These are phyloP conservation scores for Euphorbia lathyris DNA, from an alignment of 345 rosid genomes.

Conservation along the genomic window DNA sequence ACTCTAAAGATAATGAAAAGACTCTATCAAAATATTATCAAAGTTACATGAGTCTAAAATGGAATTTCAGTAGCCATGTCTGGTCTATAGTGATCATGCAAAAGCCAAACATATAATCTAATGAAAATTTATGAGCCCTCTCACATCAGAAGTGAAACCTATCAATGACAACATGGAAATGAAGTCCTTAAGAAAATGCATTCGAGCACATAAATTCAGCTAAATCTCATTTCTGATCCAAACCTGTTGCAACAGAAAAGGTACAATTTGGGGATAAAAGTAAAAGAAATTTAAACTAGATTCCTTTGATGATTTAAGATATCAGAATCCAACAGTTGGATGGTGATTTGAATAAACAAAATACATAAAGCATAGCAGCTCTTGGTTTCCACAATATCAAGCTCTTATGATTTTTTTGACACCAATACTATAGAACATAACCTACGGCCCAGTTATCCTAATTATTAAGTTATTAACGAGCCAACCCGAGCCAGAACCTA, in stretches of 20 bases:
- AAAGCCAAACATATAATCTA: background rate
- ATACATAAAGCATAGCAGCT: background rate
- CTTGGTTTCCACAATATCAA: background rate
- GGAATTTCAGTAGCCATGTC: background rate
- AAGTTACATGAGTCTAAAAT: background rate
- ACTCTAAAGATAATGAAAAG: constrained; percentile 17
- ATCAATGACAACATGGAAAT: background rate
- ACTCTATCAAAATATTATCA: background rate
- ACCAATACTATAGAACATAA: background rate
- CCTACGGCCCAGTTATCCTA: background rate
- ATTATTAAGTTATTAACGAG: no score
- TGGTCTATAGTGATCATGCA: background rate
- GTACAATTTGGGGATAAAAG: background rate
- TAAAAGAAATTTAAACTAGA: background rate
- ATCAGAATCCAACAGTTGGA: background rate
- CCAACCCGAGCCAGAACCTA: no score
- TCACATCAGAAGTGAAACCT: background rate
- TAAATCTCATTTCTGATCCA: background rate
- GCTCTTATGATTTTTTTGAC: background rate
- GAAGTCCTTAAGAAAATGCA: background rate
- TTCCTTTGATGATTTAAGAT: background rate
- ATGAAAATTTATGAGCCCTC: background rate
- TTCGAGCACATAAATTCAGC: no score
- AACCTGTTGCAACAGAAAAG: no score
- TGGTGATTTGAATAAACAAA: background rate